phyloP scores from a whole-genome alignment of 345 rosid genomes.

The Syzygium aqueum region DNA sequence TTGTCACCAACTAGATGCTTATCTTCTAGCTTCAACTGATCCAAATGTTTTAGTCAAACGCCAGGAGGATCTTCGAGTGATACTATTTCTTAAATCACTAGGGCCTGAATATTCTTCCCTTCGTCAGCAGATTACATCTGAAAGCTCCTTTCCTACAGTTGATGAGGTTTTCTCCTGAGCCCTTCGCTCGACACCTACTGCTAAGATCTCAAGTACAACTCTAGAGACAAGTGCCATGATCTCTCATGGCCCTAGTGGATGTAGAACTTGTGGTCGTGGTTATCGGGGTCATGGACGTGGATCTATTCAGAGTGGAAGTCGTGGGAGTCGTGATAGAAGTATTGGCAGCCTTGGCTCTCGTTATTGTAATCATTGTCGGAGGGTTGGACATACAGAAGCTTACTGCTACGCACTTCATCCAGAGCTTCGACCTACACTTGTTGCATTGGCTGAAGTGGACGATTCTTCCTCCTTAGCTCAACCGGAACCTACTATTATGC shows the following conservation, averaged over 20 bases:
- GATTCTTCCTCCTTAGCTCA: background rate
- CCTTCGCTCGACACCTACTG: background rate
- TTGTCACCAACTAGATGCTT: background rate
- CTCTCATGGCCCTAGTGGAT: background rate
- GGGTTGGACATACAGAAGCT: background rate
- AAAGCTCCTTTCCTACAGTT: background rate
- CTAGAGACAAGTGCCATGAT: background rate
- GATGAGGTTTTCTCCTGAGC: background rate
- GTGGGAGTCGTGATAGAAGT: background rate
- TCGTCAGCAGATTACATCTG: background rate
- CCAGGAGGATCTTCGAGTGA: background rate
- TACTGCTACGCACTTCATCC: background rate
- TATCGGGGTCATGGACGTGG: background rate
- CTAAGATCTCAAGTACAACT: background rate
- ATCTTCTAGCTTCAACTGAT: background rate
- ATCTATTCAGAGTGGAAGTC: background rate
- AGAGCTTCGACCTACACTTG: background rate
- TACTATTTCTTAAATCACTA: background rate
- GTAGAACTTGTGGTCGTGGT: background rate
- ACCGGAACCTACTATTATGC: background rate
- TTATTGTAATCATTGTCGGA: background rate
- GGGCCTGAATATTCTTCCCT: background rate
- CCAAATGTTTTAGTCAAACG: too few relatives aligned
- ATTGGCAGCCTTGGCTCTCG: background rate
- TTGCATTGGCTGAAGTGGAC: background rate